Evolutionary conservation across 805 yeast genomes (phyloP).

Genomic region (Sugiyamaella floridensis): DNA sequence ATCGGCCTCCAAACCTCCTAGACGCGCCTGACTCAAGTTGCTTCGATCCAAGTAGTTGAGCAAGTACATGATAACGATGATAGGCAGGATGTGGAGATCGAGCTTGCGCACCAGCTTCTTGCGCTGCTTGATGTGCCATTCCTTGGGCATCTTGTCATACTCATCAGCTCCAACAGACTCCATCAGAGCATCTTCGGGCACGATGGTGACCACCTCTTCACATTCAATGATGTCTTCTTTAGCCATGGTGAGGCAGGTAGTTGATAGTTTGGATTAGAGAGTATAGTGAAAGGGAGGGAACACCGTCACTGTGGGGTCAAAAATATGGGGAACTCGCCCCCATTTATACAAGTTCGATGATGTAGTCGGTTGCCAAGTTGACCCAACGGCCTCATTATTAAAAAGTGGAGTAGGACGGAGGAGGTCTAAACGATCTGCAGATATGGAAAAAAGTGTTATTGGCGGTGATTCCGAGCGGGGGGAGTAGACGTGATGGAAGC

Average conservation of each 20-base stretch:
- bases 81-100: slow-evolving; percentile 40
- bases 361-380: too few relatives aligned
- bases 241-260: too few relatives aligned
- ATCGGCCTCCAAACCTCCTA: slow-evolving; percentile 39
- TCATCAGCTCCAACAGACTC: neutral
- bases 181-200: neutral
- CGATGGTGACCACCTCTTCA: too few relatives aligned
- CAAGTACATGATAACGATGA: slow-evolving; percentile 38
- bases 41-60: slow-evolving; percentile 42
- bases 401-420: too few relatives aligned
- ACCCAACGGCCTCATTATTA: too few relatives aligned
- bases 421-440: too few relatives aligned
- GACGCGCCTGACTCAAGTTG: slow-evolving; percentile 43
- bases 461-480: neutral
- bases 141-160: slow-evolving; percentile 7
- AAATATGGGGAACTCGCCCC: too few relatives aligned
- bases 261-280: too few relatives aligned
- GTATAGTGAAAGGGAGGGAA: too few relatives aligned
- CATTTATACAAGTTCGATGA: too few relatives aligned
- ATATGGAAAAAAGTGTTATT: neutral
- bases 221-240: too few relatives aligned
- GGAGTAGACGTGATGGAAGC: neutral
- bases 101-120: slow-evolving; percentile 30
- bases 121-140: slow-evolving; percentile 4
- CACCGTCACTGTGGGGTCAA: too few relatives aligned